Base-by-base conservation (phyloP, 1,284 basidiomycete species). In the Wallemia ichthyophaga region DNA sequence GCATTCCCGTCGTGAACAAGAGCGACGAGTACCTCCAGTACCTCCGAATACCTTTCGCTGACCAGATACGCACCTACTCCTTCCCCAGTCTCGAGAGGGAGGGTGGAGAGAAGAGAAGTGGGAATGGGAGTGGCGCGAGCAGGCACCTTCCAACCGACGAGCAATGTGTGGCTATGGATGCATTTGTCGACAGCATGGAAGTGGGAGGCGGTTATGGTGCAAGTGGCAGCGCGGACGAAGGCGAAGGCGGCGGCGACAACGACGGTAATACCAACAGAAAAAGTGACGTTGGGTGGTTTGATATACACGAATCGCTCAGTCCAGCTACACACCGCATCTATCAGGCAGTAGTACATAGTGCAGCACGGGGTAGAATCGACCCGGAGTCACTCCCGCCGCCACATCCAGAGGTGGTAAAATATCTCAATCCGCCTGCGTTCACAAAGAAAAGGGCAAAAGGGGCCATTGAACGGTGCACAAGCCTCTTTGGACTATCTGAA, bases 251-350 rank as follows among this genome's bases (percentile, higher is more conserved):
- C n/a, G n/a, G n/a, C n/a, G n/a, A n/a, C n/a, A n/a, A n/a, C n/a
- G n/a, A n/a, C n/a, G n/a, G n/a, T n/a, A n/a, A n/a, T n/a, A n/a
- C n/a, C n/a, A n/a, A n/a, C n/a, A n/a, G n/a, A n/a, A n/a, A n/a
- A n/a, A n/a, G 80, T 53, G 58, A 61, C 25, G 63, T 31, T 31
- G 28, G 17, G 28, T 96, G 87, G 85, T 92, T 83, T 65, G 78
- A 82, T 61, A 76, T 82, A 0, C 71, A 75, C 1, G 71, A 80
- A 1, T 85, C 85, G 0, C 92, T 79, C 69, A 94, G 92, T 65
- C 89, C 92, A 0, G 79, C 84, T 2, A 76, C 94, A 27, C 91
- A 96, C 66, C 81, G 88, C 33, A 76, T 81, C 59, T 92, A 92
- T 67, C 86, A 94, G 71, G 89, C 89, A 1, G 79, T 91, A 63